Base-by-base conservation (phyloP, 352 stramenopile species). In the Discostella stelligera region DNA sequence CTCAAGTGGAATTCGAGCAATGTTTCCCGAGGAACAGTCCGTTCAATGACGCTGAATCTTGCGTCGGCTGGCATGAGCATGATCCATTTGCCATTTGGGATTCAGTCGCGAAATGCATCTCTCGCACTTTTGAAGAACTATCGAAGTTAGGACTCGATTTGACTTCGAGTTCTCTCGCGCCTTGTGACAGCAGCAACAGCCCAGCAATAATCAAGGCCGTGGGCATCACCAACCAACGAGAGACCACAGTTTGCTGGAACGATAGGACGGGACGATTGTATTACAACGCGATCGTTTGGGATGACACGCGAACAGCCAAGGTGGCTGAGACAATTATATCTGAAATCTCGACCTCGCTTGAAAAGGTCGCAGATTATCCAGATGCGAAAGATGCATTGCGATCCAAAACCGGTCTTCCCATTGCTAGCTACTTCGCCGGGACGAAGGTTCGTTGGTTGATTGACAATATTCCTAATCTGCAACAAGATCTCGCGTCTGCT, bases 201-300 rank as follows among this genome's bases (percentile, higher is more conserved):
- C 37, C 2, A 13, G 13, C 37, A 44, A 72, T 95, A 59, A 82
- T 98, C 46, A 90, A 90, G 11, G 94, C 95, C 59, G 90, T 99
- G 53, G 97, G 97, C 58, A 99, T 99, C 81, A 99, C 97, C 11
- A 99, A 99, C 90, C 97, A 99, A 90, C 90, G 97, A 23, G 97
- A 99, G 90, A 99, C 97, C 10, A 97, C 96, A 3, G 71, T 99
- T 27, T 91, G 98, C 20, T 99, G 96, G 96, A 95, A 99, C 89
- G 59, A 70, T 18, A 63, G 60, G 0, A 98, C 97, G 7, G 97
- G 97, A 58, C 92, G 95, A 80, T 94, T 97, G n/a, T 94, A 98
- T 52, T 96, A 98, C 87, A 98, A 98, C 82, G 96, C 97, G 30
- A 98, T 99, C 76, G 96, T 99, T 20, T 99, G 97, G 97, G 97